Conservation (phyloP, 345 rosid genomes). For the Sapria himalayana region DNA sequence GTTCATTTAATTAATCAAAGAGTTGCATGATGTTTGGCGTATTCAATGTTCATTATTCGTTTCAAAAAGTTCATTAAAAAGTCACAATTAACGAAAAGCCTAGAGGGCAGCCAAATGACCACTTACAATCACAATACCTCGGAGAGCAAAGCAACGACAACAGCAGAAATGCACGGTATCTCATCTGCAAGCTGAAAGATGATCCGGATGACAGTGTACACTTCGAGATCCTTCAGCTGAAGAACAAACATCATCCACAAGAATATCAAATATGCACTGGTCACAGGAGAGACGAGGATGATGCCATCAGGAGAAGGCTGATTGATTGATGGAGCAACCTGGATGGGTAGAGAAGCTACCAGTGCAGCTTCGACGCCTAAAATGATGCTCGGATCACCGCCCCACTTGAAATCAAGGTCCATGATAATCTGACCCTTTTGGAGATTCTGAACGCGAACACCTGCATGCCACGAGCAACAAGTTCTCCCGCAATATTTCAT, state of each 20-base stretch:
- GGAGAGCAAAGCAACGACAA: conserved; percentile 84
- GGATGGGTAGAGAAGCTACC: conserved; percentile 97
- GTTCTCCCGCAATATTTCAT: background rate
- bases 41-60: too few relatives aligned
- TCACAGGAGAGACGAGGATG: too few relatives aligned
- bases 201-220: conserved; percentile 78
- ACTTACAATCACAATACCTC: too few relatives aligned
- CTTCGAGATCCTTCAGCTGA: conserved; percentile 96
- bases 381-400: conserved; percentile 95
- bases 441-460: conserved; percentile 93
- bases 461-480: conserved; percentile 18
- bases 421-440: conserved; percentile 86
- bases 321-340: conserved; percentile 27
- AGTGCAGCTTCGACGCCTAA: conserved; percentile 82
- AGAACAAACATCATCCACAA: conserved; percentile 12
- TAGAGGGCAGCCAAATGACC: too few relatives aligned
- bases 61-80: too few relatives aligned
- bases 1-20: too few relatives aligned
- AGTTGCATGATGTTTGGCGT: too few relatives aligned
- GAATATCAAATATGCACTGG: too few relatives aligned
- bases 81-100: too few relatives aligned
- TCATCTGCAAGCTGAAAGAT: conserved; percentile 96
- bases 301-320: too few relatives aligned
- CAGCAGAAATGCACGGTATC: conserved; percentile 96
- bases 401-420: conserved; percentile 97